Percentiles rank a stretch among this genome's conserved stretches.
phyloP scores from a whole-genome alignment of 2,329 filamentous ascomycete genomes.

The Colletotrichum shisoi region DNA sequence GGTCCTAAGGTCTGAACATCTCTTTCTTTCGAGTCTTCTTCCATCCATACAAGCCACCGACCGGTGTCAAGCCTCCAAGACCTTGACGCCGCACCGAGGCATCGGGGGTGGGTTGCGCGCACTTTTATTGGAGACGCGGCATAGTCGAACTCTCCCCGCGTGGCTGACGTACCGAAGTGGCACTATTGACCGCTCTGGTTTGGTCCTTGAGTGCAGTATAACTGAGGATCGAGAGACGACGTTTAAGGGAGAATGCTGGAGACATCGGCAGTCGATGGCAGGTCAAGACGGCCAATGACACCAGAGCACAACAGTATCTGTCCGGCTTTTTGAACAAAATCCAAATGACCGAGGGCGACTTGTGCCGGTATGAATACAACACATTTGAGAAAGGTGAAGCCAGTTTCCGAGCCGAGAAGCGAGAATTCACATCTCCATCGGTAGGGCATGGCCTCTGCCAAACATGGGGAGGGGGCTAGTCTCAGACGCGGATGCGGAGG shows the following conservation, averaged over 20 bases:
- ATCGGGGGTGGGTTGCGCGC: slow-evolving; percentile 16
- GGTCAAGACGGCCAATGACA: background rate
- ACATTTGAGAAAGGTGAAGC: background rate
- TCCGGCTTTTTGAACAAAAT: background rate
- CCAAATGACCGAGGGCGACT: too few species aligned
- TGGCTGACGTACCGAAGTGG: slow-evolving; percentile 16
- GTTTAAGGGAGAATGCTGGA: background rate
- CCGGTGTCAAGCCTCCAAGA: background rate
- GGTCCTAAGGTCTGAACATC: slow-evolving; percentile 17
- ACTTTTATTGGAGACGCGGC: slow-evolving; percentile 28
- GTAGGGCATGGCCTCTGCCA: background rate
- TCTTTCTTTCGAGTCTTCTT: slow-evolving; percentile 14
- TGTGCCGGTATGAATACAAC: background rate
- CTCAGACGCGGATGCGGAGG: slow-evolving; percentile 35
- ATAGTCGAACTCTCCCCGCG: slow-evolving; percentile 21
- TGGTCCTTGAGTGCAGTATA: background rate
- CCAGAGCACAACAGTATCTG: background rate
- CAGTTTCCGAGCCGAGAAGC: background rate
- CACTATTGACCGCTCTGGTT: slow-evolving; percentile 15
- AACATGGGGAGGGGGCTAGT: slow-evolving; percentile 18
- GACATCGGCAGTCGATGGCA: background rate
- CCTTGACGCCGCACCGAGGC: slow-evolving; percentile 32
- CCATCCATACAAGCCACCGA: slow-evolving; percentile 7
- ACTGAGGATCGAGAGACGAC: slow-evolving; percentile 9
- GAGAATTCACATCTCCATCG: background rate